Base-by-base conservation (phyloP, 148 eudicot species). In the Vaccinium macrocarpon region DNA sequence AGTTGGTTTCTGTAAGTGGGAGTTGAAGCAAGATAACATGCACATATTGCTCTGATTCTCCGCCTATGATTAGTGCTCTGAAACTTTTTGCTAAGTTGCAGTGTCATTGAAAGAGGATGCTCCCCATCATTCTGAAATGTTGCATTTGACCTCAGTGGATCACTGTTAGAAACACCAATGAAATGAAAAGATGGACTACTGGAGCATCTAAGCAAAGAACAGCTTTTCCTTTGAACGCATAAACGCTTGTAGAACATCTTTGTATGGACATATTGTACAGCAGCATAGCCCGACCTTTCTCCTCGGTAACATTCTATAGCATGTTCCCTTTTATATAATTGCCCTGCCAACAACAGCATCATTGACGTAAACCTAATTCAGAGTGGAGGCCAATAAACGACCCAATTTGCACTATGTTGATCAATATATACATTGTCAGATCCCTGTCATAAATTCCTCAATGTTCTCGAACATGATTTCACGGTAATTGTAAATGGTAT, bases 11-110 rank as follows among this genome's bases (percentile, higher is more conserved):
- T 87, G 81, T 76, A 68, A 75, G 81, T 85, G 59, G 82, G 64
- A 81, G 73, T 76, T 75, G 94, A 84, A 78, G 91, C 84, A 82
- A 88, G 77, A 70, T 82, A 81, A 85, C 87, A 89, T 82, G 80
- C 80, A 59, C 90, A 83, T 76, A 84, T 62, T 85, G 91, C 90
- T 84, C 87, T 86, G 29, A 81, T 84, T 81, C 88, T 87, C 88
- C 68, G 82, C 49, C 81, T 81, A 77, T 87, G 53, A 88, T 81
- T 86, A 64, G 78, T 72, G 79, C 38, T 50, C 68, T 84, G 85
- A 80, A 88, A 84, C 77, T 77, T 90, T 32, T 84, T 82, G 62
- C 57, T 82, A 64, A 73, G 56, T 84, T 46, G 86, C 38, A 71
- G 85, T 83, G 88, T 76, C 82, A 76, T 16, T 61, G 84, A 71